Evolutionary conservation across 139 green algal genomes (phyloP).

Genomic region (Coelastrella sp.): DNA sequence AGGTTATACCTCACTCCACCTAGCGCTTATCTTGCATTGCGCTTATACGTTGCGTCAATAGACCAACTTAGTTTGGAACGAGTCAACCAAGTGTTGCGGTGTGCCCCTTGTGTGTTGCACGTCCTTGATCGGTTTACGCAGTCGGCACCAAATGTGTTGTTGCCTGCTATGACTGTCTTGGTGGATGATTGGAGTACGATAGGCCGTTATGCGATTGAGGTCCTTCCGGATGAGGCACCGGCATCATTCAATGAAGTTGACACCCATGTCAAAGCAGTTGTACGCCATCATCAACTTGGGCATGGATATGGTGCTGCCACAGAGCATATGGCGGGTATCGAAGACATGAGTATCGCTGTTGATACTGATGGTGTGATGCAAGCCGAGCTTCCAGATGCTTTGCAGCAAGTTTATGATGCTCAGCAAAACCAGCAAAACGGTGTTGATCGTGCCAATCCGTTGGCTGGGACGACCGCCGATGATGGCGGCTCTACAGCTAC

Average conservation of each 20-base stretch:
- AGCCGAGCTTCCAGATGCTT: neutral
- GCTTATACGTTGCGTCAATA: no score
- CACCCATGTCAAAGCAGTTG: neutral
- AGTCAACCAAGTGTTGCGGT: no score
- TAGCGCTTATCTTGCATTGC: no score
- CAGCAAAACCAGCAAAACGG: neutral
- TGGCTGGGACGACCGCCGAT: neutral
- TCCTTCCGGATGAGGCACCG: neutral
- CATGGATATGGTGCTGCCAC: neutral
- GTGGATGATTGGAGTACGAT: neutral
- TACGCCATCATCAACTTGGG: neutral
- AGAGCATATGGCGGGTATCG: neutral
- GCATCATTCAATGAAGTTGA: neutral
- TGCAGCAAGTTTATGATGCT: neutral
- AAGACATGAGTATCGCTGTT: neutral
- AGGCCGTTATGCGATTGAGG: neutral
- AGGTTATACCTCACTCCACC: no score
- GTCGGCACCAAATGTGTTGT: neutral
- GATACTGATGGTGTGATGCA: neutral
- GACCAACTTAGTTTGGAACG: no score
- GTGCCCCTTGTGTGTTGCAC: no score
- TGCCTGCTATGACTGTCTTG: neutral
- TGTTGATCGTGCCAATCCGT: neutral
- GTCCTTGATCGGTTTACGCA: no score
- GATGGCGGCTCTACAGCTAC: neutral